Evolutionary conservation across 257 asterid genomes (phyloP).

Genomic region (Knoxia roxburghii): DNA sequence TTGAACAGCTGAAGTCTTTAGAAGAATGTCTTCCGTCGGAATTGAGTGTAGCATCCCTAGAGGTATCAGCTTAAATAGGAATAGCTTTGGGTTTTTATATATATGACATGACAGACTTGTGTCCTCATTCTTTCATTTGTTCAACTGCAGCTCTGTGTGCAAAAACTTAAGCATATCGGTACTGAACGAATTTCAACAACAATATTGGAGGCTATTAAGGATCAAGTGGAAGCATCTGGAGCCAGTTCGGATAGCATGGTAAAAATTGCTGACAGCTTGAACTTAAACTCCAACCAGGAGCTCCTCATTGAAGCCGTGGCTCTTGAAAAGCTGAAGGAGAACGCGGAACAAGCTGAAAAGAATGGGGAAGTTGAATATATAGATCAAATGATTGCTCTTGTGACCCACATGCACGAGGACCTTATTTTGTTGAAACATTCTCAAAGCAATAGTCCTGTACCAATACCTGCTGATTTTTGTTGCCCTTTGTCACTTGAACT

Average conservation of each 20-base stretch:
- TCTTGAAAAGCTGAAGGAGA: constrained; percentile 39
- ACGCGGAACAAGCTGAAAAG: constrained; percentile 29
- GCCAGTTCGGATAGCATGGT: constrained; percentile 24
- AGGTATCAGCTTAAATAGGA: constrained; percentile 43
- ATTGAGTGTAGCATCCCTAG: constrained; percentile 50
- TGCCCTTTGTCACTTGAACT: constrained; percentile 40
- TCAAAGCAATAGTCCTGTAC: constrained; percentile 30
- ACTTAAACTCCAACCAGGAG: constrained; percentile 33
- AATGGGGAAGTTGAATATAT: constrained; percentile 32
- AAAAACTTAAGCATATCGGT: constrained; percentile 27
- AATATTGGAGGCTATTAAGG: constrained; percentile 23
- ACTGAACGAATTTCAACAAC: constrained; percentile 19
- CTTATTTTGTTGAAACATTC: constrained; percentile 29
- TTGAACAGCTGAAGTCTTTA: constrained; percentile 59
- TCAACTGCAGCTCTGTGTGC: constrained; percentile 25
- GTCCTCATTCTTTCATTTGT: constrained; percentile 1
- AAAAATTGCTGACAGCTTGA: constrained; percentile 25
- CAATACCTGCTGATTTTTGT: constrained; percentile 36
- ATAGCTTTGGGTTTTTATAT: not conserved
- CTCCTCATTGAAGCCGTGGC: constrained; percentile 38
- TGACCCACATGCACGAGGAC: constrained; percentile 29
- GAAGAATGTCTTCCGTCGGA: constrained; percentile 43
- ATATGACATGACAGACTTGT: not conserved
- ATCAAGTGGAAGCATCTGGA: constrained; percentile 34
- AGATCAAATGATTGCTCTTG: constrained; percentile 34